A percentile compares a stretch with the other conserved stretches of the same genome.
Conservation (phyloP, 805 yeast genomes). For the Candida ovalis region DNA sequence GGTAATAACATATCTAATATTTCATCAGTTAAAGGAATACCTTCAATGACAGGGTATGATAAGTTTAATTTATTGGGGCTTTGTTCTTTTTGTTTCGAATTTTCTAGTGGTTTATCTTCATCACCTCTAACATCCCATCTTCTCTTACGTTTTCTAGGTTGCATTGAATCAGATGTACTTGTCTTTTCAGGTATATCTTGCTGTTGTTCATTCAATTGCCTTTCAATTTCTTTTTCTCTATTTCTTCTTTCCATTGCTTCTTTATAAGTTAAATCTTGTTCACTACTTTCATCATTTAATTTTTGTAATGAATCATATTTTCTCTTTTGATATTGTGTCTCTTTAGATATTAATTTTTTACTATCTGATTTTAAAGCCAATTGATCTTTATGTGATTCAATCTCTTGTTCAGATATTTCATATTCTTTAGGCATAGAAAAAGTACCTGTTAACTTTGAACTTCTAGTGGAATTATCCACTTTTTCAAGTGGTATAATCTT, state of each 20-base stretch:
- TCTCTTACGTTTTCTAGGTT: conserved; percentile 18
- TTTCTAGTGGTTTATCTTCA: background rate
- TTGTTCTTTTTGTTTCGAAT: conserved; percentile 9
- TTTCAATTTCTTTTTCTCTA: conserved; percentile 36
- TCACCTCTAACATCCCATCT: conserved; percentile 6
- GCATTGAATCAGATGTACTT: background rate
- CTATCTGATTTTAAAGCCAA: conserved; percentile 22
- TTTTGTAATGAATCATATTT: conserved; percentile 17
- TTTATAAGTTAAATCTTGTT: conserved; percentile 31
- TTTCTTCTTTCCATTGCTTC: conserved; percentile 40
- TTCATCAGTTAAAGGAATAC: conserved; percentile 40
- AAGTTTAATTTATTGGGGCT: conserved; percentile 15
- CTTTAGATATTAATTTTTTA: conserved; percentile 33
- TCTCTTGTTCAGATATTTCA: conserved; percentile 18
- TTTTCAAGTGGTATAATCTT: conserved; percentile 2
- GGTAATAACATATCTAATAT: conserved; percentile 50
- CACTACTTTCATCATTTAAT: conserved; percentile 6
- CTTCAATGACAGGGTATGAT: conserved; percentile 27
- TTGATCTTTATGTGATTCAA: conserved; percentile 20
- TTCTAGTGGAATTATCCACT: background rate
- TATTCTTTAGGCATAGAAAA: conserved; percentile 23
- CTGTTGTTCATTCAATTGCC: conserved; percentile 29
- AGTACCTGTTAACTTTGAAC: conserved; percentile 12
- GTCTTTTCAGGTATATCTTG: conserved; percentile 5
- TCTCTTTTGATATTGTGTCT: conserved; percentile 46